Evolutionary conservation across 1,284 basidiomycete genomes (phyloP).

Genomic region (Wolfiporia cocos): DNA sequence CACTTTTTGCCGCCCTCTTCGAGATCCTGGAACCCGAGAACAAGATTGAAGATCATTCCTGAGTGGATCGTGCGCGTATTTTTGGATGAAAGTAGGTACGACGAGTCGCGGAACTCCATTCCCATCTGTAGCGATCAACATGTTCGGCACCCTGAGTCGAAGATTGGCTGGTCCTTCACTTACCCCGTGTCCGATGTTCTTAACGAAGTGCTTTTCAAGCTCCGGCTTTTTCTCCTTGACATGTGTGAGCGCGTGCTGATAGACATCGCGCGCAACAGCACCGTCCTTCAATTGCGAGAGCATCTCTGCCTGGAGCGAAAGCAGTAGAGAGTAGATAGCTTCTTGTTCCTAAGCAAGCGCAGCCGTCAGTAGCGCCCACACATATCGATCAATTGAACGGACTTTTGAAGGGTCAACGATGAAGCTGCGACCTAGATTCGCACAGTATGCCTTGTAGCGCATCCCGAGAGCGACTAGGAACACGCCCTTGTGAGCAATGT

Average conservation of each 20-base stretch:
- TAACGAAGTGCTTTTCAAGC: conserved; percentile 80
- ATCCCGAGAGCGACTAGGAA: conserved; percentile 87
- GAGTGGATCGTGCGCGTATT: conserved; percentile 67
- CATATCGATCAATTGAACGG: conserved; percentile 16
- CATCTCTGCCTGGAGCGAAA: conserved; percentile 77
- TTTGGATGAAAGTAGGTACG: conserved; percentile 81
- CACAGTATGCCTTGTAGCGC: conserved; percentile 91
- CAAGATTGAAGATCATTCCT: conserved; percentile 85
- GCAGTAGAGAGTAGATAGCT: conserved; percentile 73
- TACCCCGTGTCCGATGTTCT: conserved; percentile 89
- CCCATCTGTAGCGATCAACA: conserved; percentile 61
- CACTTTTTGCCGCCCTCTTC: conserved; percentile 77
- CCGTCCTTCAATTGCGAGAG: conserved; percentile 81
- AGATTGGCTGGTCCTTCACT: neutral
- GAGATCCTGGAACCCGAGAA: conserved; percentile 82
- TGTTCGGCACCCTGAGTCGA: neutral
- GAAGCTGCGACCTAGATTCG: conserved; percentile 89
- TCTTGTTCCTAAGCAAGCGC: conserved; percentile 71
- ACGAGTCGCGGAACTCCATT: conserved; percentile 90
- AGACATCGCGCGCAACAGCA: conserved; percentile 71
- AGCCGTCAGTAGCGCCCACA: conserved; percentile 2
- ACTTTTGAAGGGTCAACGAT: conserved; percentile 92
- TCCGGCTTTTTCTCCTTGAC: conserved; percentile 77
- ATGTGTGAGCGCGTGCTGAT: conserved; percentile 70
- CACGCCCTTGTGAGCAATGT: conserved; percentile 87